These are phyloP conservation scores for Papiliotrema nemorosa DNA, from an alignment of 1,284 basidiomycete species.

Conservation along the genomic window DNA sequence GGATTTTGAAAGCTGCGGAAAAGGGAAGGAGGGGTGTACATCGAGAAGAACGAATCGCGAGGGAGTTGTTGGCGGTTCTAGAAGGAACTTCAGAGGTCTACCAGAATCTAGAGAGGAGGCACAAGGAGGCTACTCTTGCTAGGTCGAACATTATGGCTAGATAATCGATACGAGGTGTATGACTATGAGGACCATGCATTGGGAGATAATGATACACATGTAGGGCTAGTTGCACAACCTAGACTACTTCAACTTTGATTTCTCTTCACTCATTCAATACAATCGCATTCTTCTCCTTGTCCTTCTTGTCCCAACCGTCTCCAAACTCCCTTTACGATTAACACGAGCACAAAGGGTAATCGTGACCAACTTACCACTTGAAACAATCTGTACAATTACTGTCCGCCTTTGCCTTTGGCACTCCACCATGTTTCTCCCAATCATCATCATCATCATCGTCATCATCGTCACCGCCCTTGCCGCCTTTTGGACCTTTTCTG, in stretches of 20 bases:
- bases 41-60: conserved; percentile 65
- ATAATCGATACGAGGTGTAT: too few species aligned
- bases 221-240: too few species aligned
- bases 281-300: not conserved
- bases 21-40: conserved; percentile 50
- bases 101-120: conserved; percentile 60
- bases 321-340: conserved; percentile 36
- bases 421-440: conserved; percentile 47
- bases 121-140: conserved; percentile 71
- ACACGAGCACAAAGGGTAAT: not conserved
- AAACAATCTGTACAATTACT: conserved; percentile 49
- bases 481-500: conserved; percentile 21
- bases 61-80: conserved; percentile 66
- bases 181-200: too few species aligned
- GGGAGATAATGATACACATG: too few species aligned
- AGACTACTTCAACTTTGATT: too few species aligned
- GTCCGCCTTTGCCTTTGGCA: conserved; percentile 42
- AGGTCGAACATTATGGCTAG: too few species aligned
- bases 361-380: conserved; percentile 38
- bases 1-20: conserved; percentile 63
- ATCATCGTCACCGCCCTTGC: conserved; percentile 17
- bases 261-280: too few species aligned
- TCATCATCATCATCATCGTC: conserved; percentile 25
- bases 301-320: conserved; percentile 34
- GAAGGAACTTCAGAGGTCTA: conserved; percentile 60